phyloP scores from a whole-genome alignment of 768 basidiomycete species.

The Gelatoporia subvermispora region DNA sequence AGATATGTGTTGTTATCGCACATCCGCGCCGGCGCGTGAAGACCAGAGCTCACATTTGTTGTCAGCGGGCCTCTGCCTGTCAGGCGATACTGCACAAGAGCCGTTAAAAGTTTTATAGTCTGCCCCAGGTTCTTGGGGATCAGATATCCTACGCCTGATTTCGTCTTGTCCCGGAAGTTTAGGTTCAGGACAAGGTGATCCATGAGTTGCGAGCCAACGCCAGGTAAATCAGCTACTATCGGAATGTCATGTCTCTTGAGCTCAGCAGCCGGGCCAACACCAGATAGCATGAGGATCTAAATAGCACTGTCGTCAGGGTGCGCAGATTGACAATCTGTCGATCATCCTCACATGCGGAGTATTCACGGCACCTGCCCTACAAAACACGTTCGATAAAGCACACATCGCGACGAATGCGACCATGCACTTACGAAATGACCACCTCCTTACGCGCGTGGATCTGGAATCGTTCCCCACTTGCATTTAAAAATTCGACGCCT shows the following conservation, averaged over 20 bases:
- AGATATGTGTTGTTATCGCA: background rate
- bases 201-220: conserved; percentile 67
- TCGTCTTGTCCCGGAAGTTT: conserved; percentile 47
- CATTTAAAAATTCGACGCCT: conserved; percentile 56
- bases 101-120: conserved; percentile 13
- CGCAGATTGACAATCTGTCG: background rate
- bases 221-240: conserved; percentile 57
- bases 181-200: conserved; percentile 62
- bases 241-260: conserved; percentile 50
- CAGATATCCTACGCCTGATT: conserved; percentile 38
- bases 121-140: conserved; percentile 1
- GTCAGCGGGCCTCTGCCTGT: conserved; percentile 46
- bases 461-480: conserved; percentile 35
- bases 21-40: background rate
- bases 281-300: conserved; percentile 68
- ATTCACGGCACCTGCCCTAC: conserved; percentile 58
- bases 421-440: conserved; percentile 47
- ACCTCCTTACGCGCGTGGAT: conserved; percentile 54
- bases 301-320: background rate
- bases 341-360: conserved; percentile 43
- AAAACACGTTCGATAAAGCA: background rate
- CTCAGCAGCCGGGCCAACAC: conserved; percentile 64
- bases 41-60: conserved; percentile 39
- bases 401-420: no score
- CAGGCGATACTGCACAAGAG: conserved; percentile 38